Conservation (phyloP, 352 stramenopile genomes). For the Phytophthora sansomeana region DNA sequence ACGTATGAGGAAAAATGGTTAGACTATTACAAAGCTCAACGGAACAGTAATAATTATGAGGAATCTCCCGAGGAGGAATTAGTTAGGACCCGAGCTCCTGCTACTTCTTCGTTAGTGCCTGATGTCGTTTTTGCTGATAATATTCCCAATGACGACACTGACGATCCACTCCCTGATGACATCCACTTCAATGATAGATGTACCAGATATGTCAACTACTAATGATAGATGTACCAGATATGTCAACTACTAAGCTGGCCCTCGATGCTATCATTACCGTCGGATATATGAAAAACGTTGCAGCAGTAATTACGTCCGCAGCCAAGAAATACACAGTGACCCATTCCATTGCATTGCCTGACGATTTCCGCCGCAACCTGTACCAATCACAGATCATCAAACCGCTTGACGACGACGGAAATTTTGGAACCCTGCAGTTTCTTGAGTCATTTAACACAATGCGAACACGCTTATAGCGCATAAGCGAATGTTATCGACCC, state of each 20-base stretch:
- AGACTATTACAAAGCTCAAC: not conserved
- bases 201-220: constrained; percentile 3
- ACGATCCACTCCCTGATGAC: too few species aligned
- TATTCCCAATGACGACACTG: too few species aligned
- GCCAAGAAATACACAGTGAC: too few species aligned
- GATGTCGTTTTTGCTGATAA: too few species aligned
- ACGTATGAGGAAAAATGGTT: not conserved
- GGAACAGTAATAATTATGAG: not conserved
- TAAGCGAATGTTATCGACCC: constrained; percentile 18
- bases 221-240: too few species aligned
- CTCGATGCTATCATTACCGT: not conserved
- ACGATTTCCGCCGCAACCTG: not conserved
- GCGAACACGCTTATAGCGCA: constrained; percentile 5
- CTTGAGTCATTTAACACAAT: constrained; percentile 5
- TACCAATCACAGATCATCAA: constrained; percentile 3
- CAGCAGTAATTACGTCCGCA: too few species aligned
- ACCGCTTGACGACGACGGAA: not conserved
- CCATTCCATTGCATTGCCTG: too few species aligned
- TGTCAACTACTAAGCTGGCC: not conserved
- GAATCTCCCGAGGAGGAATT: not conserved
- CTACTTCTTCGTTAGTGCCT: too few species aligned
- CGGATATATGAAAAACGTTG: not conserved
- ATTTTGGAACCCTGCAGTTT: constrained; percentile 21
- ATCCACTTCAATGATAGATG: too few species aligned
- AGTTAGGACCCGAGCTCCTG: not conserved